Conservation (phyloP, 306 rosid genomes). For the Gleditsia sinensis region DNA sequence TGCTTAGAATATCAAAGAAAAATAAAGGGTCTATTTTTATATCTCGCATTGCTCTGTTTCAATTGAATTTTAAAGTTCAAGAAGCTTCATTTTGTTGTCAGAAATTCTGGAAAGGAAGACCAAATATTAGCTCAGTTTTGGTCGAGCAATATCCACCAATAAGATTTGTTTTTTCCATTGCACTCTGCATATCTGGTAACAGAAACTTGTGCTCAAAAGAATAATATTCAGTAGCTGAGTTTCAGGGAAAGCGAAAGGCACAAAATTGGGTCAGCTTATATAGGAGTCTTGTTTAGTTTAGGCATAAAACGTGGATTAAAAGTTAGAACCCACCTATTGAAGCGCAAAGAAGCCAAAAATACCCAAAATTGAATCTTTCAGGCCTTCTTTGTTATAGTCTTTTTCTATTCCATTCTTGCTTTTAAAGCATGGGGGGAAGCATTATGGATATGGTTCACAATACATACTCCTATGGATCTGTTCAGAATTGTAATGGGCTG, state of each 20-base stretch:
- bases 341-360: too few relatives aligned
- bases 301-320: neutral
- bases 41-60: constrained; percentile 29
- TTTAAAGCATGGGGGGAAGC: constrained; percentile 58
- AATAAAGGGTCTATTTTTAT: neutral
- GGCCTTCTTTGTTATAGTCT: too few relatives aligned
- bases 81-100: constrained; percentile 33
- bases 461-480: constrained; percentile 60
- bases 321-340: too few relatives aligned
- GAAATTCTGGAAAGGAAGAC: constrained; percentile 31
- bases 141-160: constrained; percentile 48
- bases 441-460: constrained; percentile 39
- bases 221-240: constrained; percentile 22
- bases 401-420: too few relatives aligned
- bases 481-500: constrained; percentile 54
- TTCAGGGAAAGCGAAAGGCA: constrained; percentile 21
- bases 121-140: constrained; percentile 34
- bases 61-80: constrained; percentile 25
- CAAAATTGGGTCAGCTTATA: constrained; percentile 28
- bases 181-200: constrained; percentile 19
- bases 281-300: constrained; percentile 13
- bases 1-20: constrained; percentile 7
- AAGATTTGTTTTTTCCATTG: constrained; percentile 40
- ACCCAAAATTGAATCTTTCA: too few relatives aligned
- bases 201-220: constrained; percentile 31